These are phyloP conservation scores for Starmerella bombi DNA, from an alignment of 805 yeast genomes.

Conservation along the genomic window DNA sequence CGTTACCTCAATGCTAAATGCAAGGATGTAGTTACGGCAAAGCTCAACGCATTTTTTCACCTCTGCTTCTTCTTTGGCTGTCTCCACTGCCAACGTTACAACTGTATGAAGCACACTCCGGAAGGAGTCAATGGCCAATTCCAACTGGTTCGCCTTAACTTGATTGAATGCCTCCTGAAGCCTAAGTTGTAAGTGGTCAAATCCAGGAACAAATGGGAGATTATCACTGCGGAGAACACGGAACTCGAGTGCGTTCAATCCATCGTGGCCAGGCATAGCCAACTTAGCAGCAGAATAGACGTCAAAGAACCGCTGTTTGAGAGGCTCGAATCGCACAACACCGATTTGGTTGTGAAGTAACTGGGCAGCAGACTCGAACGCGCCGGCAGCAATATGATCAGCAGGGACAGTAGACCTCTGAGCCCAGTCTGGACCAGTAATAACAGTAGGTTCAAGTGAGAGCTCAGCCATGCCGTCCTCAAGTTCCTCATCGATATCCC, in stretches of 20 bases:
- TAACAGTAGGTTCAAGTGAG: constrained; percentile 31
- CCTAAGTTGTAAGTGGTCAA: constrained; percentile 46
- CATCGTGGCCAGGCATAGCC: constrained; percentile 59
- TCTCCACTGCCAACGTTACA: constrained; percentile 55
- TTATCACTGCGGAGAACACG: constrained; percentile 48
- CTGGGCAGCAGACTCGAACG: constrained; percentile 91
- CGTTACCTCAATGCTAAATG: constrained; percentile 76
- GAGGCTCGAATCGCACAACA: constrained; percentile 72
- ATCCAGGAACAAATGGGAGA: constrained; percentile 65
- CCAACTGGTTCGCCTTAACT: constrained; percentile 73
- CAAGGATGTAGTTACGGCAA: constrained; percentile 83
- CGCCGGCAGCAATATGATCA: constrained; percentile 88
- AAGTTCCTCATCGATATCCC: constrained; percentile 75
- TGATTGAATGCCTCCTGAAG: constrained; percentile 64
- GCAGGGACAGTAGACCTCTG: constrained; percentile 84
- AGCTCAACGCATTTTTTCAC: constrained; percentile 56
- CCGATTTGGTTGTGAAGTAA: constrained; percentile 83
- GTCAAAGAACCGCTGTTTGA: constrained; percentile 68
- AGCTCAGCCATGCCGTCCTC: constrained; percentile 54
- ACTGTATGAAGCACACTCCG: constrained; percentile 66
- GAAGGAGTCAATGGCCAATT: constrained; percentile 67
- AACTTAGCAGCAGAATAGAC: constrained; percentile 71
- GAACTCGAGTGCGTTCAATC: constrained; percentile 54
- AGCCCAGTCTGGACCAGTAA: constrained; percentile 50
- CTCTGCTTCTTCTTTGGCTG: constrained; percentile 62